These are phyloP conservation scores for Thuja plicata DNA, from an alignment of 83 land plant species.

Conservation along the genomic window DNA sequence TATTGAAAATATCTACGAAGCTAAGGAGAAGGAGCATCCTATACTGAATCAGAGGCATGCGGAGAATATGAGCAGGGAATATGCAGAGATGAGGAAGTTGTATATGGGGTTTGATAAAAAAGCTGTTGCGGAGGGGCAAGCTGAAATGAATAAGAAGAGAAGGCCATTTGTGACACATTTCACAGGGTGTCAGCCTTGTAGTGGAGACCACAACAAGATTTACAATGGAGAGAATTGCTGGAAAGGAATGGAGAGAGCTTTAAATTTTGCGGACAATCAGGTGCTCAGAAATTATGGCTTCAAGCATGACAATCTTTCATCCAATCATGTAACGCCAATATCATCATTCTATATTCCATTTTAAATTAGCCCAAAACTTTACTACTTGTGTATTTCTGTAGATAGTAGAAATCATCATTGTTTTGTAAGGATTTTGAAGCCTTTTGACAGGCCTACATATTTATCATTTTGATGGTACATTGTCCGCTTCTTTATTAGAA, in stretches of 20 bases:
- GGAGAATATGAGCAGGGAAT: conserved; percentile 36
- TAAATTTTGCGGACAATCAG: conserved; percentile 81
- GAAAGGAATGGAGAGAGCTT: conserved; percentile 63
- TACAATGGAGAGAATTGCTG: conserved; percentile 61
- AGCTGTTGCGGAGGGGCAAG: conserved; percentile 3
- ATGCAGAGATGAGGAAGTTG: conserved; percentile 33
- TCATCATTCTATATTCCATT: conserved; percentile 12
- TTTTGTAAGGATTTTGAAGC: neutral
- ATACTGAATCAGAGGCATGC: conserved; percentile 59
- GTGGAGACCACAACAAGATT: conserved; percentile 66
- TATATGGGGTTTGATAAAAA: conserved; percentile 23
- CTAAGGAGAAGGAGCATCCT: conserved; percentile 31
- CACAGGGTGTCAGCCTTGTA: conserved; percentile 93
- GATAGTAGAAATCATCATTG: neutral
- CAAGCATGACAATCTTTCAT: conserved; percentile 33
- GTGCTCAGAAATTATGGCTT: conserved; percentile 66
- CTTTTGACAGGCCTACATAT: neutral
- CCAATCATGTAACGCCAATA: conserved; percentile 10
- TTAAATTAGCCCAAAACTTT: neutral
- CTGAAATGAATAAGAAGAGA: conserved; percentile 20
- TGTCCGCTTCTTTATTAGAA: neutral
- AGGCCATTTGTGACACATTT: conserved; percentile 89
- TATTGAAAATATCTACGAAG: conserved; percentile 34
- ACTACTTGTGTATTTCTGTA: neutral
- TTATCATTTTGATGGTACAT: neutral